Evolutionary conservation across 1,139 yeast species (phyloP), one percentile per base, ranked within the genome.

Genomic region (Suhomyces chickasaworum): DNA sequence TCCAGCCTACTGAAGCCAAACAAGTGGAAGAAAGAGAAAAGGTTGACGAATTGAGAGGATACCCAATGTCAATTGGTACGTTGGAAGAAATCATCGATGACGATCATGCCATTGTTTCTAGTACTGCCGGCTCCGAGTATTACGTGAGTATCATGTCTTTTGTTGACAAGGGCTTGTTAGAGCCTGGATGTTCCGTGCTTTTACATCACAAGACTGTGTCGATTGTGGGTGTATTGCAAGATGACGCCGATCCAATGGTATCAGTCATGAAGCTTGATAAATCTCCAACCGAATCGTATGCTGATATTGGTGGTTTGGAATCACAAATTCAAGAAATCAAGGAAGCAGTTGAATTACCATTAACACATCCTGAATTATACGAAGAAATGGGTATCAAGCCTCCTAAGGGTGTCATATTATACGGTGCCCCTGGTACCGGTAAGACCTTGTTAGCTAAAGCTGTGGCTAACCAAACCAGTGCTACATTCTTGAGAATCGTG

Each of bases 341-440:
- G 69, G 99, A 95, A 69, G 89, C 97, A 2, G 99, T 95, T 7
- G 99, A 95, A 68, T 78, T 95, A 61, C 99, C 99, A 8, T 77
- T 95, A 55, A 91, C 98, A 17, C 99, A 95, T 68, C 98, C 99
- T 1, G 99, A 95, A 67, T 75, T 95, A 57, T 95, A 93, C 69
- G 97, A 95, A 70, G 98, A 93, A 70, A 93, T 95, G 97, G 99
- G 99, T 57, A 93, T 95, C 64, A 90, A 91, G 62, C 99, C 99
- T 7, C 99, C 99, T 43, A 93, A 93, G 73, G 99, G 99, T 70
- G 99, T 95, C 46, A 91, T 95, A 58, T 77, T 95, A 51, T 95
- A 95, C 64, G 99, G 99, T 58, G 96, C 98, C 0, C 99, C 99
- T 29, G 99, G 99, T 67, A 95, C 99, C 0, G 99, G 99, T 63